Evolutionary conservation across 345 rosid genomes (phyloP).

Genomic region (Psidium guajava): DNA sequence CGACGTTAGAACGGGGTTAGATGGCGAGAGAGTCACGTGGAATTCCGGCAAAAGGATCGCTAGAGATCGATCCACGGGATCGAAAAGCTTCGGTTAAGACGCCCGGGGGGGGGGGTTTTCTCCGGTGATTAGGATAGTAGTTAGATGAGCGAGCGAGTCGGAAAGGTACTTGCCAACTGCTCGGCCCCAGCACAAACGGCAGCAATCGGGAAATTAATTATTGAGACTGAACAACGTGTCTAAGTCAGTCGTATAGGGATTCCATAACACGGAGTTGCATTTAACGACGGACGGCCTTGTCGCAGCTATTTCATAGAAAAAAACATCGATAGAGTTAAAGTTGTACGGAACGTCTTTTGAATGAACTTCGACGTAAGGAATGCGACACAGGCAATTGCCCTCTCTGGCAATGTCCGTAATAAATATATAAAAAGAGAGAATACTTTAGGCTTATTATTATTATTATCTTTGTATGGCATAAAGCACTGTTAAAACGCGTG

Average conservation of each 20-base stretch:
- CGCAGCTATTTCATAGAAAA: background rate
- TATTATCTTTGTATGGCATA: background rate
- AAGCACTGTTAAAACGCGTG: background rate
- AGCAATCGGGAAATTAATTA: background rate
- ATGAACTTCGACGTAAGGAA: background rate
- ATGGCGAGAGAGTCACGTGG: background rate
- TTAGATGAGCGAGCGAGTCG: background rate
- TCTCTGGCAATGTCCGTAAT: background rate
- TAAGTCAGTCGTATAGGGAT: background rate
- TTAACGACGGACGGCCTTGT: background rate
- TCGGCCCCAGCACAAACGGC: background rate
- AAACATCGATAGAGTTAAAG: background rate
- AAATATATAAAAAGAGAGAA: background rate
- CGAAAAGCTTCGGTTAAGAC: background rate
- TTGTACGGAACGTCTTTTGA: background rate
- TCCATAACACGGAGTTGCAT: background rate
- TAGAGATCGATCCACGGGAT: background rate
- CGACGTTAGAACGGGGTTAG: background rate
- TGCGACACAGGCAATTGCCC: background rate
- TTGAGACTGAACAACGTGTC: background rate
- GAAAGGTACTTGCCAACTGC: background rate
- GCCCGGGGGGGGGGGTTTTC: no score
- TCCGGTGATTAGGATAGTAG: background rate
- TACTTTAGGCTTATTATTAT: background rate
- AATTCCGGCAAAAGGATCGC: background rate